A percentile compares a stretch with the other conserved stretches of the same genome.
phyloP scores from a whole-genome alignment of 495 filamentous ascomycete species.

The Neurospora sp. region DNA sequence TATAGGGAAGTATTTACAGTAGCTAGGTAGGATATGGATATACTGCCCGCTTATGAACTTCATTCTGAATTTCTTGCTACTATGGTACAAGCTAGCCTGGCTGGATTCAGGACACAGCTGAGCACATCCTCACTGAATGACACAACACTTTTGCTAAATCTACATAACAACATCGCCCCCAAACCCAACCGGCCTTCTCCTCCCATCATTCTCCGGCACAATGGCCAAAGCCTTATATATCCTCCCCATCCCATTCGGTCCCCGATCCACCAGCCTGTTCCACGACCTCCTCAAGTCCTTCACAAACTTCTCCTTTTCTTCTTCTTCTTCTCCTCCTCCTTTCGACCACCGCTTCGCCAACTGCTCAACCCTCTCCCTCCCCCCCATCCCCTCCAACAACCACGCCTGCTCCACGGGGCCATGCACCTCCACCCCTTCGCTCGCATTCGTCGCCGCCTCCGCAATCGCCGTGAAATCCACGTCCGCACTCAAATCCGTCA shows the following conservation, averaged over 20 bases:
- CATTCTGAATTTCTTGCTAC: background rate
- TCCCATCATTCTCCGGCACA: constrained; percentile 67
- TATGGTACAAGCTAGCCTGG: background rate
- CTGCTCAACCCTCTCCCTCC: constrained; percentile 62
- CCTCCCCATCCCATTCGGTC: constrained; percentile 78
- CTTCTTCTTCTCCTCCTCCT: constrained; percentile 30
- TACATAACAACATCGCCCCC: constrained; percentile 54
- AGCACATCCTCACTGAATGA: background rate
- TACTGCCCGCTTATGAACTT: background rate
- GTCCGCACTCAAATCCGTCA: constrained; percentile 78
- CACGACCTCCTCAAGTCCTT: constrained; percentile 61
- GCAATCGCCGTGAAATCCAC: constrained; percentile 84
- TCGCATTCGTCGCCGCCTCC: constrained; percentile 65
- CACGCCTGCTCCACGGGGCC: constrained; percentile 80
- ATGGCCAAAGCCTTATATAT: constrained; percentile 91
- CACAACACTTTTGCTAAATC: background rate
- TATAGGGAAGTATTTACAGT: background rate
- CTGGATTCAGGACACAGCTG: background rate
- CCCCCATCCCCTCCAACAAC: constrained; percentile 73
- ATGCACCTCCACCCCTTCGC: constrained; percentile 77
- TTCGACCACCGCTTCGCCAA: constrained; percentile 36
- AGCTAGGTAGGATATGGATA: background rate
- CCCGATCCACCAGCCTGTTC: constrained; percentile 65
- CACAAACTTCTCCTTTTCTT: constrained; percentile 51
- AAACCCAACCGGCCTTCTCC: constrained; percentile 78